Evolutionary conservation across 2,329 filamentous ascomycete species (phyloP).

Genomic region (Blastomyces emzantsi): DNA sequence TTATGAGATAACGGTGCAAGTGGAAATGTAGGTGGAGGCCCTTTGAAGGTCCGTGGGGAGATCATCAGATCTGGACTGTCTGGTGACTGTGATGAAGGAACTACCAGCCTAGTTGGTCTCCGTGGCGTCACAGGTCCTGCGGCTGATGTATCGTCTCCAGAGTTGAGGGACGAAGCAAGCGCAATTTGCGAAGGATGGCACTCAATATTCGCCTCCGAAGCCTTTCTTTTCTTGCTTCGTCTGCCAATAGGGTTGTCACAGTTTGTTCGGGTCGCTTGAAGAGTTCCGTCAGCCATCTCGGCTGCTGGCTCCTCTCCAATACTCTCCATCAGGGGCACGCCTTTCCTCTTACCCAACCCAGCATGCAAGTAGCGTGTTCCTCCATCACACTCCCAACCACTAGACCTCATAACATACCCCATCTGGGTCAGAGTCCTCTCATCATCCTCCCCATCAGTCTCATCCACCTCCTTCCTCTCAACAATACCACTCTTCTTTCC

Average conservation of each 20-base stretch:
- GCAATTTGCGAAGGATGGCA: neutral
- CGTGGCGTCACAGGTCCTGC: slow-evolving; percentile 26
- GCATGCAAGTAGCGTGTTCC: neutral
- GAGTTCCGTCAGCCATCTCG: neutral
- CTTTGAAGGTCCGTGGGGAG: slow-evolving; percentile 20
- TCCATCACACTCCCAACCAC: slow-evolving; percentile 9
- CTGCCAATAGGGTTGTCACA: neutral
- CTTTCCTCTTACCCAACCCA: neutral
- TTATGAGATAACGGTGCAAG: slow-evolving; percentile 7
- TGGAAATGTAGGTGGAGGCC: slow-evolving; percentile 22
- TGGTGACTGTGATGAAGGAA: slow-evolving; percentile 37
- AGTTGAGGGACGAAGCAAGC: neutral
- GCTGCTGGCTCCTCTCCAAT: slow-evolving; percentile 11
- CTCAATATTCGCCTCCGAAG: neutral
- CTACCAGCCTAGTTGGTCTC: slow-evolving; percentile 26
- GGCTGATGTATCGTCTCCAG: neutral
- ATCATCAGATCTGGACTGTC: slow-evolving; percentile 32
- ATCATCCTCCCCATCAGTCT: slow-evolving; percentile 24
- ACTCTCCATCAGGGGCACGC: slow-evolving; percentile 6
- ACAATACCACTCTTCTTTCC: slow-evolving; percentile 3
- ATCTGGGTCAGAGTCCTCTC: slow-evolving; percentile 36
- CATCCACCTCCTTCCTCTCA: slow-evolving; percentile 17
- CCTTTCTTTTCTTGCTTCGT: slow-evolving; percentile 4
- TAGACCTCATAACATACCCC: slow-evolving; percentile 33
- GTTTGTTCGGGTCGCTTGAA: neutral